Percentiles rank a stretch among this genome's conserved stretches.
These are phyloP conservation scores for Phoenix dactylifera DNA, from an alignment of 176 grass and related monocot species.

Conservation along the genomic window DNA sequence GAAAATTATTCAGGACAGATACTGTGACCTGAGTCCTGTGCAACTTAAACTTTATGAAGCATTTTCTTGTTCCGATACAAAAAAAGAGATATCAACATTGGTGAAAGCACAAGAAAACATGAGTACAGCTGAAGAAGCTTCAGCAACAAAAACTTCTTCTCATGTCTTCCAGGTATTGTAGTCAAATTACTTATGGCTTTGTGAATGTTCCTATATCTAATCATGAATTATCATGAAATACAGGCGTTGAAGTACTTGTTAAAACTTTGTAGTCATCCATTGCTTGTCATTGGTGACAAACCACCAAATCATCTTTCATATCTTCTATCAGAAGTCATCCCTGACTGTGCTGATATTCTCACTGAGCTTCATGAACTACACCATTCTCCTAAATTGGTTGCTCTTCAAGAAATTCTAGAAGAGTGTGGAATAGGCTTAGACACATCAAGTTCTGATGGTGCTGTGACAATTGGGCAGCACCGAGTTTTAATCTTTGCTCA, in stretches of 20 bases:
- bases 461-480: slow-evolving; percentile 51
- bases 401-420: slow-evolving; percentile 97
- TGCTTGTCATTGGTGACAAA: slow-evolving; percentile 68
- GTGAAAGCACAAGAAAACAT: slow-evolving; percentile 46
- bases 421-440: slow-evolving; percentile 95
- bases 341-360: slow-evolving; percentile 31
- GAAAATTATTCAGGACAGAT: slow-evolving; percentile 99
- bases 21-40: slow-evolving; percentile 67
- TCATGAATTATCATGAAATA: slow-evolving; percentile 22
- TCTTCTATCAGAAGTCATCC: slow-evolving; percentile 48
- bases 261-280: slow-evolving; percentile 93
- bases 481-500: slow-evolving; percentile 98
- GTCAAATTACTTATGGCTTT: neutral
- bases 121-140: slow-evolving; percentile 22
- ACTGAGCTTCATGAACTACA: slow-evolving; percentile 74
- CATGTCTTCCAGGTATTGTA: slow-evolving; percentile 89
- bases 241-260: slow-evolving; percentile 88
- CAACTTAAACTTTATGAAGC: slow-evolving; percentile 95
- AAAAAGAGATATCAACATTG: slow-evolving; percentile 81
- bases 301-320: slow-evolving; percentile 48
- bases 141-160: slow-evolving; percentile 63
- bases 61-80: slow-evolving; percentile 79
- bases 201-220: slow-evolving; percentile 4
- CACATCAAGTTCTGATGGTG: slow-evolving; percentile 68
- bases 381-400: slow-evolving; percentile 96